phyloP scores from a whole-genome alignment of 2,329 filamentous ascomycete genomes.

The Mycosphaerella arachidis region DNA sequence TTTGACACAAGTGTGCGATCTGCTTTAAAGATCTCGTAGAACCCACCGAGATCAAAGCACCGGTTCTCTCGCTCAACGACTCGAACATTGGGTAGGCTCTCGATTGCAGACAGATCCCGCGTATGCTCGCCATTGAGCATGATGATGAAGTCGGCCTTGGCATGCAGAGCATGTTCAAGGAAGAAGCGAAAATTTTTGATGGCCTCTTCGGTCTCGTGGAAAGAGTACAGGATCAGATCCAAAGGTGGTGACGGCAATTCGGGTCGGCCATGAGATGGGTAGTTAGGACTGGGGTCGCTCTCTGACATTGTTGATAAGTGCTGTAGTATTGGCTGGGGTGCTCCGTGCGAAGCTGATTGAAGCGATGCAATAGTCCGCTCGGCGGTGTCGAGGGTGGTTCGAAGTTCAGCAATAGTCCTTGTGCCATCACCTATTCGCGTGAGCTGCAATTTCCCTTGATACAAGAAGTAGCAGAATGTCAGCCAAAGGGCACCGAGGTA shows the following conservation, averaged over 20 bases:
- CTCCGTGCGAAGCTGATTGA: neutral
- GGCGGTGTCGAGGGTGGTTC: neutral
- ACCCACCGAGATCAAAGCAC: slow-evolving; percentile 17
- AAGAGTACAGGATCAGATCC: slow-evolving; percentile 18
- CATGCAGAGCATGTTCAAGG: slow-evolving; percentile 12
- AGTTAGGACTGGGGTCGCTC: neutral
- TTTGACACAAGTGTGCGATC: neutral
- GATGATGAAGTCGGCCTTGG: slow-evolving; percentile 19
- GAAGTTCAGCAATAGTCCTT: neutral
- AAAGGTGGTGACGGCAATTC: neutral
- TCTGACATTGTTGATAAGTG: neutral
- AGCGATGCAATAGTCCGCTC: neutral
- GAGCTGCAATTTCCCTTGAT: neutral
- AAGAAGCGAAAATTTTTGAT: slow-evolving; percentile 15
- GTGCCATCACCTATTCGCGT: neutral
- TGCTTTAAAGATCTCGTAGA: slow-evolving; percentile 8
- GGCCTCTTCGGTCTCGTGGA: slow-evolving; percentile 11
- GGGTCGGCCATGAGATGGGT: neutral
- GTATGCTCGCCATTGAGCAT: slow-evolving; percentile 18
- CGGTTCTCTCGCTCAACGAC: slow-evolving; percentile 13
- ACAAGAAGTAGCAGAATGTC: neutral
- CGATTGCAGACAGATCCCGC: neutral
- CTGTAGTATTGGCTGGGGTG: neutral
- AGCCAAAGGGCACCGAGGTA: neutral
- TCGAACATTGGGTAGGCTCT: slow-evolving; percentile 10